Evolutionary conservation across 108 stramenopile species (phyloP).

Genomic region (Skeletonema menzelii): DNA sequence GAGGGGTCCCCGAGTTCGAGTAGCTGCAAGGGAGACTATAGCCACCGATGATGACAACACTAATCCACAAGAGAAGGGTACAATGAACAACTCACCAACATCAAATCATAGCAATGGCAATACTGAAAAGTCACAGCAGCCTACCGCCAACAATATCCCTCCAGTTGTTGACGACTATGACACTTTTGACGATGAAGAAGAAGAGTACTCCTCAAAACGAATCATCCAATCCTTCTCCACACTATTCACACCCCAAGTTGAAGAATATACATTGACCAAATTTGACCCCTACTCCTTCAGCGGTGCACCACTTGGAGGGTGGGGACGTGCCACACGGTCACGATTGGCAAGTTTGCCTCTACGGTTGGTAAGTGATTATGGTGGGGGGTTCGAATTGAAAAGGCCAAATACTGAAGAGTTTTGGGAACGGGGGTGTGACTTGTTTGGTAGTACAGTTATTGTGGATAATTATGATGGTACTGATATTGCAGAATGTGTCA

Average conservation of each 20-base stretch:
- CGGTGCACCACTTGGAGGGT: constrained; percentile 83
- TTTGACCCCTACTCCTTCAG: constrained; percentile 53
- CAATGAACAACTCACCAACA: too few relatives aligned
- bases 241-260: constrained; percentile 31
- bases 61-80: too few relatives aligned
- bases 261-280: constrained; percentile 33
- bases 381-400: constrained; percentile 1
- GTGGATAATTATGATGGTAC: background rate
- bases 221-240: background rate
- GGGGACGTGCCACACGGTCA: constrained; percentile 69
- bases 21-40: too few relatives aligned
- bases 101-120: too few relatives aligned
- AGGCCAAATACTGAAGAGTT: background rate
- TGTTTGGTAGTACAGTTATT: constrained; percentile 1
- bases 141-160: background rate
- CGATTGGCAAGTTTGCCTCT: constrained; percentile 72
- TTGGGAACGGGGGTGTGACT: background rate
- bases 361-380: constrained; percentile 42
- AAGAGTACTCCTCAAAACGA: background rate
- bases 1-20: too few relatives aligned
- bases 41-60: too few relatives aligned
- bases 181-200: too few relatives aligned
- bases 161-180: too few relatives aligned
- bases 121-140: too few relatives aligned
- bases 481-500: background rate